Conservation (phyloP, 768 basidiomycete genomes). For the Hirschioporus abietinus region DNA sequence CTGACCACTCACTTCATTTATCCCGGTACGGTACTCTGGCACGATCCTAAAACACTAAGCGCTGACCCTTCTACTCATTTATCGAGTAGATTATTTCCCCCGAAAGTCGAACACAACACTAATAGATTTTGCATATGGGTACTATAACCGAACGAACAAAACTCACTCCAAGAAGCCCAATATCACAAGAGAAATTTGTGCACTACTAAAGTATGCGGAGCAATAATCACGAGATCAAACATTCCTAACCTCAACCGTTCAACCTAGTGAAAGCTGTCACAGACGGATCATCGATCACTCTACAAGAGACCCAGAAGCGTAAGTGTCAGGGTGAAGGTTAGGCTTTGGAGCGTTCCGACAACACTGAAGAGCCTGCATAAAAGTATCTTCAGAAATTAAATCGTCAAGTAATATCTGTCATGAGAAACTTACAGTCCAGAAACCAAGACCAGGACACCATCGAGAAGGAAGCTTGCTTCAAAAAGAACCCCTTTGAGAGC, state of each 20-base stretch:
- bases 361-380: background rate
- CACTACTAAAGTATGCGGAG: background rate
- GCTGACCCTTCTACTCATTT: no score
- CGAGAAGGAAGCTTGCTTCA: background rate
- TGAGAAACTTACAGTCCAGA: background rate
- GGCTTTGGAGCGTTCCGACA: background rate
- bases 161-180: background rate
- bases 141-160: background rate
- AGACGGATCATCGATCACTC: background rate
- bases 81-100: no score
- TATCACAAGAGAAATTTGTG: background rate
- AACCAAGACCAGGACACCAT: background rate
- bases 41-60: no score
- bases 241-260: no score
- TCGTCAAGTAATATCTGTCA: background rate
- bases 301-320: background rate
- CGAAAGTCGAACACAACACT: no score
- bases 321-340: background rate
- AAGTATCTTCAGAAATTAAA: background rate
- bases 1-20: no score
- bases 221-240: background rate
- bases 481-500: background rate
- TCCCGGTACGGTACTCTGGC: no score
- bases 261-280: background rate
- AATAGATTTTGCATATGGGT: background rate